These are phyloP conservation scores for Trypanosoma caninum DNA, from an alignment of 208 protist species.

Conservation along the genomic window DNA sequence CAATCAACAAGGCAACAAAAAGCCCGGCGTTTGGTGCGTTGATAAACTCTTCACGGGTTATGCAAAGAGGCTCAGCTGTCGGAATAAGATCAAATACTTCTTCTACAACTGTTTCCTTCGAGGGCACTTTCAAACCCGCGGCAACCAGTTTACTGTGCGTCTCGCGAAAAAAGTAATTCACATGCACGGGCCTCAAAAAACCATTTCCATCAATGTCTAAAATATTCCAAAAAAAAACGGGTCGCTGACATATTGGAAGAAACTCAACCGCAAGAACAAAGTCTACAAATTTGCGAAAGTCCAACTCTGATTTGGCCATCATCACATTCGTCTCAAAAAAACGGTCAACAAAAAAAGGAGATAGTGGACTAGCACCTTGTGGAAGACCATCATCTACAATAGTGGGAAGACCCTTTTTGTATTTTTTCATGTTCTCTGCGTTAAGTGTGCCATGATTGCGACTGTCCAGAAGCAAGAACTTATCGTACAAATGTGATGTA, in stretches of 20 bases:
- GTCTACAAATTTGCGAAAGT: constrained; percentile 93
- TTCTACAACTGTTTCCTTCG: constrained; percentile 74
- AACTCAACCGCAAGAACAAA: constrained; percentile 90
- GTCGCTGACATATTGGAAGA: constrained; percentile 71
- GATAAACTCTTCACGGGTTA: constrained; percentile 87
- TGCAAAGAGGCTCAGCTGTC: constrained; percentile 69
- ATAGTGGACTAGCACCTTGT: constrained; percentile 68
- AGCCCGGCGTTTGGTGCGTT: constrained; percentile 69
- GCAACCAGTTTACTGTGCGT: constrained; percentile 78
- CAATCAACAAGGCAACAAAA: constrained; percentile 83
- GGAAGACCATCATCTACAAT: constrained; percentile 81
- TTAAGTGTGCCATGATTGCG: constrained; percentile 85
- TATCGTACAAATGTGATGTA: constrained; percentile 81
- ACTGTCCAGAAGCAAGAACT: constrained; percentile 83
- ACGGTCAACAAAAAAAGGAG: constrained; percentile 83
- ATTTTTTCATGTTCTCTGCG: constrained; percentile 64
- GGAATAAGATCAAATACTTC: constrained; percentile 91
- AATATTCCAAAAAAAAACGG: constrained; percentile 88
- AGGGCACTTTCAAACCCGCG: constrained; percentile 58
- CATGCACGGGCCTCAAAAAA: constrained; percentile 64
- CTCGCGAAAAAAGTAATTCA: constrained; percentile 87
- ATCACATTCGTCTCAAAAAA: constrained; percentile 90
- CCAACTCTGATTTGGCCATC: constrained; percentile 82
- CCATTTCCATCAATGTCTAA: constrained; percentile 77
- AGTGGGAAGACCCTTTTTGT: constrained; percentile 85